Percentiles rank a stretch among this genome's conserved stretches.
phyloP scores from a whole-genome alignment of 2,329 filamentous ascomycete species.

The Alternaria triticina region DNA sequence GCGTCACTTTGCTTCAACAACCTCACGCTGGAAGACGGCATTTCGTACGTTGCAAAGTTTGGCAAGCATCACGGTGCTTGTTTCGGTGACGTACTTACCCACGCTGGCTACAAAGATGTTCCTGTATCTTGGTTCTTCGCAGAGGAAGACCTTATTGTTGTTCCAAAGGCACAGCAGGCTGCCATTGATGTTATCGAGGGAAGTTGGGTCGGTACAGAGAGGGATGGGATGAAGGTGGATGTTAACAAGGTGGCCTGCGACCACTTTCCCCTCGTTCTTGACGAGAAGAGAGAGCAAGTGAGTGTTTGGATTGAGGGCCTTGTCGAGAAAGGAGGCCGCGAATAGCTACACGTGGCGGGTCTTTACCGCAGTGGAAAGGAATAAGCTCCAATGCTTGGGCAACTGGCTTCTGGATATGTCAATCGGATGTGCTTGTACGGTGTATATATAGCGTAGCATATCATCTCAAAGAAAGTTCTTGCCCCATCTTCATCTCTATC shows the following conservation, averaged over 20 bases:
- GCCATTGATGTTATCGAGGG: constrained; percentile 47
- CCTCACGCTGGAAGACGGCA: constrained; percentile 18
- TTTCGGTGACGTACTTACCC: constrained; percentile 46
- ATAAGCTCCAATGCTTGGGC: neutral
- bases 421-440: neutral
- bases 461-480: neutral
- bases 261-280: constrained; percentile 42
- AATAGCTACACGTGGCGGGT: neutral
- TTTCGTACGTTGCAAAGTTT: constrained; percentile 20
- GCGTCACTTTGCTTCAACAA: constrained; percentile 24
- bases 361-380: neutral
- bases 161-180: constrained; percentile 38
- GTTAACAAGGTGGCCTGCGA: constrained; percentile 46
- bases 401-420: neutral
- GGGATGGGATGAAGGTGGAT: constrained; percentile 48
- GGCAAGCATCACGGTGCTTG: constrained; percentile 43
- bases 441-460: neutral
- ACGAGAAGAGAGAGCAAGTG: constrained; percentile 30
- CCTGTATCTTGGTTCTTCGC: constrained; percentile 52
- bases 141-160: constrained; percentile 46
- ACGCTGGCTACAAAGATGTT: constrained; percentile 52
- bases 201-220: constrained; percentile 26
- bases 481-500: neutral
- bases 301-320: constrained; percentile 32
- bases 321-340: constrained; percentile 12